phyloP scores from a whole-genome alignment of 192 early-diverging fungal genomes.

The Gonapodya prolifera region DNA sequence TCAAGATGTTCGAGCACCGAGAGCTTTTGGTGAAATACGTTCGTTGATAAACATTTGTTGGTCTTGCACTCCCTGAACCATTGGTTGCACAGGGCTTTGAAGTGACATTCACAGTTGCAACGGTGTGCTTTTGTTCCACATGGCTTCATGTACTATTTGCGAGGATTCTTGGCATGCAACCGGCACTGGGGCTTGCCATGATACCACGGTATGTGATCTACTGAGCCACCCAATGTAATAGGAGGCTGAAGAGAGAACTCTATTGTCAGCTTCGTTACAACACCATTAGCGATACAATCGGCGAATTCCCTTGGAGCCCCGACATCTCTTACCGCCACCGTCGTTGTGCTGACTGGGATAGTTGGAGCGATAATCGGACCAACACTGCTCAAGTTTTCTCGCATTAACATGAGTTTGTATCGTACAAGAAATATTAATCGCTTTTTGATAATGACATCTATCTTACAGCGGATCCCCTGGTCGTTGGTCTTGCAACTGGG shows the following conservation, averaged over 20 bases:
- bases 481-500: not conserved
- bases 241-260: too few relatives aligned
- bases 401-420: not conserved
- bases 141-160: not conserved
- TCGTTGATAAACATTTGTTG: too few relatives aligned
- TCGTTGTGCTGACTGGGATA: not conserved
- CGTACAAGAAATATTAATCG: not conserved
- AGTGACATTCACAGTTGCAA: not conserved
- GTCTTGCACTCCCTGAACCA: not conserved
- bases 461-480: not conserved
- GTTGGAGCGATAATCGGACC: not conserved
- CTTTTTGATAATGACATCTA: not conserved
- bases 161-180: not conserved
- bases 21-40: not conserved
- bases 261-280: not conserved
- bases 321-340: not conserved
- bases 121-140: not conserved
- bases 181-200: not conserved
- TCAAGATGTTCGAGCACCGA: slow-evolving; percentile 5
- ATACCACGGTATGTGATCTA: not conserved
- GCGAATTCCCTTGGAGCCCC: not conserved
- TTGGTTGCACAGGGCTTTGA: not conserved
- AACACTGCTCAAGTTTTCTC: not conserved
- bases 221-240: too few relatives aligned
- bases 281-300: not conserved